Conservation (phyloP, 495 filamentous ascomycete species). For the Talaromyces trachyspermus region DNA sequence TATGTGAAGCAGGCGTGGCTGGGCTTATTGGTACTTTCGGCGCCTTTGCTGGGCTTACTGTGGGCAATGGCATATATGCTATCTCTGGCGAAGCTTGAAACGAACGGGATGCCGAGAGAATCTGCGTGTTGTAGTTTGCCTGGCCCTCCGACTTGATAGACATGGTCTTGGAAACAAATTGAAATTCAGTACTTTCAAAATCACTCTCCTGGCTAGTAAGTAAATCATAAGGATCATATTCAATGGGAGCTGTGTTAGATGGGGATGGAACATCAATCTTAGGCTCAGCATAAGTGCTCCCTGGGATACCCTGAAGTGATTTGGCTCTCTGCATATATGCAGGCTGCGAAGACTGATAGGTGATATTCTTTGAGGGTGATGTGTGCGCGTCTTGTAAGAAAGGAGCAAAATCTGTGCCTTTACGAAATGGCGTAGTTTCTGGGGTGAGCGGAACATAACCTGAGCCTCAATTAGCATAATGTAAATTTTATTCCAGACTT, state of each 20-base stretch:
- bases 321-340: constrained; percentile 41
- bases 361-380: constrained; percentile 27
- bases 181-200: constrained; percentile 21
- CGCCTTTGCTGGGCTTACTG: constrained; percentile 17
- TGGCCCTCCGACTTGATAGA: constrained; percentile 3
- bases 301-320: constrained; percentile 38
- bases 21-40: constrained; percentile 25
- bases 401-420: constrained; percentile 31
- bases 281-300: constrained; percentile 25
- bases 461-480: constrained; percentile 17
- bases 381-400: constrained; percentile 24
- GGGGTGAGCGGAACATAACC: constrained; percentile 44
- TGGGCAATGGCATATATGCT: constrained; percentile 35
- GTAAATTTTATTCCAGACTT: neutral
- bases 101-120: constrained; percentile 38
- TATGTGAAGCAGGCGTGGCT: constrained; percentile 15
- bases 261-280: constrained; percentile 44
- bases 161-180: constrained; percentile 13
- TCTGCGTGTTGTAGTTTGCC: constrained; percentile 13
- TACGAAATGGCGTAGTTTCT: constrained; percentile 39
- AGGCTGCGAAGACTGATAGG: constrained; percentile 28
- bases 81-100: constrained; percentile 41
- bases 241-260: constrained; percentile 33
- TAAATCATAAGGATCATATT: constrained; percentile 23
- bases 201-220: constrained; percentile 25